Conservation (phyloP, 768 basidiomycete species). For the Hortiboletus flavorubellus region DNA sequence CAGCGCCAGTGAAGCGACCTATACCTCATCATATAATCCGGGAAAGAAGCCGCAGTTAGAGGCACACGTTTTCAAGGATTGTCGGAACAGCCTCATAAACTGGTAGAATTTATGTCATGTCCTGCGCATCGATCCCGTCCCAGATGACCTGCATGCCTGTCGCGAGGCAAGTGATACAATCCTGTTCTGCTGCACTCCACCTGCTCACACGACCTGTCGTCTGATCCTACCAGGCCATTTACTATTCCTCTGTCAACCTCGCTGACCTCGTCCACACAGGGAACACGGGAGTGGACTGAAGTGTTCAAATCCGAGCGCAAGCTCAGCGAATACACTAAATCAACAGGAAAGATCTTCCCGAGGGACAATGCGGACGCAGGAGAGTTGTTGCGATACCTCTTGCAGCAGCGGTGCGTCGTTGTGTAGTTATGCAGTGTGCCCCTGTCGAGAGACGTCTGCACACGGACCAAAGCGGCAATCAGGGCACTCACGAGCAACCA, state of each 20-base stretch:
- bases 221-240: background rate
- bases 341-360: slow-evolving; percentile 12
- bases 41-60: slow-evolving; percentile 26
- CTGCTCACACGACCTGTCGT: background rate
- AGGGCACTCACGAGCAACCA: slow-evolving; percentile 76
- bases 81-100: background rate
- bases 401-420: background rate
- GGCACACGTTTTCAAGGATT: too few species aligned
- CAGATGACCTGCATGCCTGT: background rate
- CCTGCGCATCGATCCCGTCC: background rate
- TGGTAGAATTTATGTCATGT: background rate
- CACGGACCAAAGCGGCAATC: background rate
- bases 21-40: slow-evolving; percentile 31
- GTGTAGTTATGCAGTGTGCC: slow-evolving; percentile 68
- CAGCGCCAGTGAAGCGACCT: too few species aligned
- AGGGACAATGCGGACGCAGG: slow-evolving; percentile 4
- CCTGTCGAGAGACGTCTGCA: slow-evolving; percentile 38
- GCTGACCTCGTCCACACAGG: background rate
- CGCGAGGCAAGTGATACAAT: background rate
- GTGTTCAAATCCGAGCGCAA: background rate
- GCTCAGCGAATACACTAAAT: background rate
- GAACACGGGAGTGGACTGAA: background rate
- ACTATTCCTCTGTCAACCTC: background rate
- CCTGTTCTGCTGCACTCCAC: too few species aligned
- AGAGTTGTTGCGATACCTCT: slow-evolving; percentile 2